Evolutionary conservation across 2,329 filamentous ascomycete species (phyloP), one percentile per base, ranked within the genome.

Genomic region (Mycogone perniciosa): DNA sequence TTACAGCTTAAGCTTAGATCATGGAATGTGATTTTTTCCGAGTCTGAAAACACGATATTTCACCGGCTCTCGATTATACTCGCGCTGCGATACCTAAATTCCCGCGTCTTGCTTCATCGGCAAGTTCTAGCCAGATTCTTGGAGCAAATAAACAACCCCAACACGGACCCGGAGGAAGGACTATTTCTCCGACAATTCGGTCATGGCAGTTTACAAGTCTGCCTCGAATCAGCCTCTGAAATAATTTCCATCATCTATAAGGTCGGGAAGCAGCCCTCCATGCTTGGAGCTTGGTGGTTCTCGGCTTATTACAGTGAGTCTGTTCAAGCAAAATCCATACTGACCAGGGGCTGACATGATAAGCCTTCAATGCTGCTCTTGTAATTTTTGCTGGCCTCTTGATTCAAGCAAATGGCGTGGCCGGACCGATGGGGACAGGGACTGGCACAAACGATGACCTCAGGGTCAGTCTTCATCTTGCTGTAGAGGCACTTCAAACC

Each of bases 231-330:
- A 7, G 46, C 46, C 31, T 35, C 29, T 7, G 37, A 40, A 8
- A 48, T 48, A 5, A 48, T 48, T 7, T 13, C 37, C 2, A 40
- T 48, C 7, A 37, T 48, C 34, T 20, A 48, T n/a, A 41, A 33
- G 38, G 39, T 48, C 31, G 46, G 46, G 10, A 40, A 35, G 20
- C 38, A 48, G 5, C 46, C 37, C 5, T 40, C 37, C 11, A 31
- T 40, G 33, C 46, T 48, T 13, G 46, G 46, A 27, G 46, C 46
- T 20, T 48, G 46, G 46, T 48, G 46, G 46, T 48, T 48, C 9
- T 41, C 46, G 5, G 33, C 39, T 7, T 48, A 48, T 20, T 48
- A 48, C 6, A 48, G 46, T 48, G 33, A 48, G 46, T 42, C 35
- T 8, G 7, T 31, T 7, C 29, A 7, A 6, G 1, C 10, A 38